Evolutionary conservation across 1,139 yeast genomes (phyloP).

Genomic region (Yamadazyma songkhlaensis): DNA sequence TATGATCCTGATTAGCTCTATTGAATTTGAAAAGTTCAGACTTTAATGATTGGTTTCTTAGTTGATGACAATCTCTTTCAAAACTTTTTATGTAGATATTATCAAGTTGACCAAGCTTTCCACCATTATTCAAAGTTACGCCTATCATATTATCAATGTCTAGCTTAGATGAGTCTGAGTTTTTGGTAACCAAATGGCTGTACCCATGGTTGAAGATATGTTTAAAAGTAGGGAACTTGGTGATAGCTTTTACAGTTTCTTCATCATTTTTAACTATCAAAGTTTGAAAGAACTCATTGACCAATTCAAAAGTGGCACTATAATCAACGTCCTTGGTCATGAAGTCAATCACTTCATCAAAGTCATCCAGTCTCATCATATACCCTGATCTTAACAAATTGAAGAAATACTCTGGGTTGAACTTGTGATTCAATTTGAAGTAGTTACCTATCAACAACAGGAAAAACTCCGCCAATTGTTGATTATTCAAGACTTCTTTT

Average conservation of each 20-base stretch:
- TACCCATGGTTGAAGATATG: slow-evolving; percentile 26
- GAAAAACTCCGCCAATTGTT: slow-evolving; percentile 30
- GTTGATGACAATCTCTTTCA: slow-evolving; percentile 45
- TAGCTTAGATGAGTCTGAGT: slow-evolving; percentile 21
- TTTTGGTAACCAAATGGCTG: slow-evolving; percentile 19
- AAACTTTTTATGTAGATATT: slow-evolving; percentile 37
- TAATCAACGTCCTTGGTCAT: slow-evolving; percentile 18
- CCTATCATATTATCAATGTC: slow-evolving; percentile 33
- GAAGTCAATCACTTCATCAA: slow-evolving; percentile 16
- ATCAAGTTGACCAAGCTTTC: slow-evolving; percentile 36
- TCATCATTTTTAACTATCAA: slow-evolving; percentile 37
- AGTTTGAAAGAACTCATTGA: slow-evolving; percentile 31
- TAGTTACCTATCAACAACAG: slow-evolving; percentile 30
- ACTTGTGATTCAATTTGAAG: slow-evolving; percentile 20
- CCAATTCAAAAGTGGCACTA: slow-evolving; percentile 14
- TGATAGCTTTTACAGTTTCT: slow-evolving; percentile 28
- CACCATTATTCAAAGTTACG: slow-evolving; percentile 38
- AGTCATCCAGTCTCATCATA: slow-evolving; percentile 30
- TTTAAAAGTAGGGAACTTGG: slow-evolving; percentile 29
- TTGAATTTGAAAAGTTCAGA: slow-evolving; percentile 49
- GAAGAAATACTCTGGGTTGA: slow-evolving; percentile 27
- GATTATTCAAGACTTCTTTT: slow-evolving; percentile 27
- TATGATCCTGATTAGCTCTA: slow-evolving; percentile 59
- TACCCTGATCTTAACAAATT: slow-evolving; percentile 36
- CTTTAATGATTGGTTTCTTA: slow-evolving; percentile 42